A percentile compares a stretch with the other conserved stretches of the same genome.
Evolutionary conservation across 2,329 filamentous ascomycete genomes (phyloP).

Genomic region (Tympanopsis confertula): DNA sequence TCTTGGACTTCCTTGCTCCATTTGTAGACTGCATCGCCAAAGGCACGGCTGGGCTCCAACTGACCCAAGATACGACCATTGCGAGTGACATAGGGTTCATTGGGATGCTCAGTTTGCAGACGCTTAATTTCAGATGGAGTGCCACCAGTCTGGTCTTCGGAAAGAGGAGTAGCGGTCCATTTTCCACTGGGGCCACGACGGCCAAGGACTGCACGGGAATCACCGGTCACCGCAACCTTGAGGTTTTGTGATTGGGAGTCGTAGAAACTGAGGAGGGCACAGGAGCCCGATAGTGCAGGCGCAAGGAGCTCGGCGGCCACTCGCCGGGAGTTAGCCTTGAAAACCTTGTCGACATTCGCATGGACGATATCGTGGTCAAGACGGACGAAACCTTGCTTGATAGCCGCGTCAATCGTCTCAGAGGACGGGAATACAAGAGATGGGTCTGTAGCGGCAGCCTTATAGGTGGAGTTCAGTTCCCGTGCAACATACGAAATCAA

Average conservation of each 20-base stretch:
- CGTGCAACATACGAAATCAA: constrained; percentile 86
- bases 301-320: constrained; percentile 84
- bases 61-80: constrained; percentile 87
- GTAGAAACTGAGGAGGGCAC: constrained; percentile 91
- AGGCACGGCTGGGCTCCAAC: constrained; percentile 83
- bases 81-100: constrained; percentile 40
- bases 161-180: constrained; percentile 83
- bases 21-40: constrained; percentile 94
- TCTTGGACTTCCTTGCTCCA: constrained; percentile 80
- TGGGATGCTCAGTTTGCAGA: constrained; percentile 75
- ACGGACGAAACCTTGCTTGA: constrained; percentile 80
- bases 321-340: constrained; percentile 80
- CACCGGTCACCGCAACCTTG: constrained; percentile 88
- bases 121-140: constrained; percentile 76
- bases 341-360: constrained; percentile 80
- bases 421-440: constrained; percentile 36
- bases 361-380: constrained; percentile 92
- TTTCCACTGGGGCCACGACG: constrained; percentile 68
- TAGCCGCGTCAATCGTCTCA: constrained; percentile 76
- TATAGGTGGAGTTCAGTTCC: constrained; percentile 87
- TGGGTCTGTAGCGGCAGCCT: constrained; percentile 44
- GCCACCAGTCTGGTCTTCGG: constrained; percentile 84
- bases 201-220: constrained; percentile 88
- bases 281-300: constrained; percentile 91
- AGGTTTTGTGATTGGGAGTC: constrained; percentile 77